Evolutionary conservation across 768 basidiomycete species (phyloP), one percentile per base, ranked within the genome.

Genomic region (Mycena kentingensis): DNA sequence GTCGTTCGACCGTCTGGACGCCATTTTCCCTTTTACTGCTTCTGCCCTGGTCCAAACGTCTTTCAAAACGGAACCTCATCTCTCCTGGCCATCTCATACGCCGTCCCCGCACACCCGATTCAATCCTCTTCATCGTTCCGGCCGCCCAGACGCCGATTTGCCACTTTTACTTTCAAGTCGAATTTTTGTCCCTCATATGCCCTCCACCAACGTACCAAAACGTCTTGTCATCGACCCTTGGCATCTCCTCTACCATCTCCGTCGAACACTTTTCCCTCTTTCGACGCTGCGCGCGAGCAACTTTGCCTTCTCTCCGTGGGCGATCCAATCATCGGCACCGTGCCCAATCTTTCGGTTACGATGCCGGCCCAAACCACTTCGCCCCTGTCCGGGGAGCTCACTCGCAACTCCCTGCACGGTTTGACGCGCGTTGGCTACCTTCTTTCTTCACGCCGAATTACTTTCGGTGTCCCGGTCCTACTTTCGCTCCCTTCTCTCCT

Each of bases 211-310:
- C 19, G 6, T 27, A 19, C 41, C 41, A 24, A 42, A 27, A 42
- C 41, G 11, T 25, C 41, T 42, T 42, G 41, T 42, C 41, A 42
- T 42, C 41, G 11, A 42, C 26, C 41, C 41, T 24, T n/a, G 18
- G 12, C 41, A 42, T 42, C 41, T 19, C 18, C 13, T n/a, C 41
- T n/a, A 42, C 41, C 21, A 42, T 42, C 6, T 42, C 24, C 41
- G 41, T 42, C 41, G 41, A 42, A 24, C 41, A 42, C 41, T 42
- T 42, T 42, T 27, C 41, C n/a, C 41, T 5, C 5, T 42, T 42
- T 42, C 25, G 41, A 19, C 41, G 10, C 19, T 42, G 22, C 24
- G 22, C 41, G 25, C 19, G 22, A n/a, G 6, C 41, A 42, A 19
- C 5, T 7, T 24, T 27, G 11, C 19, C 7, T 42, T 42, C 21